Evolutionary conservation across 441 rosid species (phyloP).

Genomic region (Adansonia grandidieri): DNA sequence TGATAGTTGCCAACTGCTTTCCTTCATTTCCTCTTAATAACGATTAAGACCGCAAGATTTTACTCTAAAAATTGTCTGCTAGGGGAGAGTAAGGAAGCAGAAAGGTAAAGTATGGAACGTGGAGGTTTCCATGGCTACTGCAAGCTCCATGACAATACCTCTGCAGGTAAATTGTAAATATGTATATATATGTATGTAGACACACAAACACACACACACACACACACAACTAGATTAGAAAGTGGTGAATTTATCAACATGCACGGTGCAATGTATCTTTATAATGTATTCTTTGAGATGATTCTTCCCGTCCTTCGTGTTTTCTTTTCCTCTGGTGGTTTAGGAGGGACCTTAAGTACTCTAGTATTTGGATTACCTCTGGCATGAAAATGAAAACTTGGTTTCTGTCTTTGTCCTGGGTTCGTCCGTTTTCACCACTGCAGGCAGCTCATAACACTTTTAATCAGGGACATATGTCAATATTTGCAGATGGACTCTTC

Average conservation of each 20-base stretch:
- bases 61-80: slow-evolving; percentile 12
- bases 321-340: not conserved
- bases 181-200: no score
- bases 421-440: no score
- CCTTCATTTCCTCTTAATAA: slow-evolving; percentile 1
- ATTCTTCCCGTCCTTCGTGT: not conserved
- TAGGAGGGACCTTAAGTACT: not conserved
- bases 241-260: slow-evolving; percentile 4
- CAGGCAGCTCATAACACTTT: no score
- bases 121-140: slow-evolving; percentile 73
- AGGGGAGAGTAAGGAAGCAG: slow-evolving; percentile 13
- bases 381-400: slow-evolving; percentile 8
- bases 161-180: slow-evolving; percentile 33
- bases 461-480: no score
- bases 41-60: not conserved
- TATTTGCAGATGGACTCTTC: no score
- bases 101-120: slow-evolving; percentile 46
- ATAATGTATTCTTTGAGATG: not conserved
- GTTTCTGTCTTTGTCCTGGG: not conserved
- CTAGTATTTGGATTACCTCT: slow-evolving; percentile 4
- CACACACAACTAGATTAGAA: not conserved
- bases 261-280: not conserved
- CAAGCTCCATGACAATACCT: slow-evolving; percentile 54
- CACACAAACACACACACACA: no score
- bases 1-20: slow-evolving; percentile 42